Evolutionary conservation across 176 grass and related monocot genomes (phyloP).

Genomic region (Themeda triandra): DNA sequence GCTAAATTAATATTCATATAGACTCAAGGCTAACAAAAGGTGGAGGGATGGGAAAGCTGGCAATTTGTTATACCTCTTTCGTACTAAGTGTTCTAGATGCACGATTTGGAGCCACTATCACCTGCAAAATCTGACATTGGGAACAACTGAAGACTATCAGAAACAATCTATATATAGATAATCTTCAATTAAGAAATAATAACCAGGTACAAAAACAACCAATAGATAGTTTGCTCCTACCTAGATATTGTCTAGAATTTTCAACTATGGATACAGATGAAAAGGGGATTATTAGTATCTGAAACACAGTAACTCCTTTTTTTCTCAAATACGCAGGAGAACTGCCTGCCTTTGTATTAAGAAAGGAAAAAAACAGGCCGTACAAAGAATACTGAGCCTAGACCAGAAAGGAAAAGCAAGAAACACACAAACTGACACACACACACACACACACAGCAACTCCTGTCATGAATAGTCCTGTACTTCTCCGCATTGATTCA

Average conservation of each 20-base stretch:
- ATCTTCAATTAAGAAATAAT: constrained; percentile 24
- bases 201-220: not conserved
- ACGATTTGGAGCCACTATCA: constrained; percentile 59
- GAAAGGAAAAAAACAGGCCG: no score
- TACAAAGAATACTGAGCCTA: no score
- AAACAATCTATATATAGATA: not conserved
- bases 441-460: not conserved
- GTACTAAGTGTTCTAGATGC: constrained; percentile 70
- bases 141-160: constrained; percentile 7
- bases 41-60: not conserved
- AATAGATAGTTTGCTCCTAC: not conserved
- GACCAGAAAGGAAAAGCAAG: no score
- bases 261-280: not conserved
- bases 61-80: constrained; percentile 60
- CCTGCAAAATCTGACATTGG: constrained; percentile 70
- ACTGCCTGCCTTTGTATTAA: no score
- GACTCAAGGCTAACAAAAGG: not conserved
- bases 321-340: no score
- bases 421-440: no score
- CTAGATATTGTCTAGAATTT: not conserved
- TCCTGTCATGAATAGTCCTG: not conserved
- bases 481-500: not conserved
- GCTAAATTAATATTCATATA: not conserved
- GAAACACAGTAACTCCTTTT: not conserved
- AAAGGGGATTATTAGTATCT: constrained; percentile 9